Evolutionary conservation across 2,329 filamentous ascomycete genomes (phyloP).

Genomic region (Exutisphaerella laricina): DNA sequence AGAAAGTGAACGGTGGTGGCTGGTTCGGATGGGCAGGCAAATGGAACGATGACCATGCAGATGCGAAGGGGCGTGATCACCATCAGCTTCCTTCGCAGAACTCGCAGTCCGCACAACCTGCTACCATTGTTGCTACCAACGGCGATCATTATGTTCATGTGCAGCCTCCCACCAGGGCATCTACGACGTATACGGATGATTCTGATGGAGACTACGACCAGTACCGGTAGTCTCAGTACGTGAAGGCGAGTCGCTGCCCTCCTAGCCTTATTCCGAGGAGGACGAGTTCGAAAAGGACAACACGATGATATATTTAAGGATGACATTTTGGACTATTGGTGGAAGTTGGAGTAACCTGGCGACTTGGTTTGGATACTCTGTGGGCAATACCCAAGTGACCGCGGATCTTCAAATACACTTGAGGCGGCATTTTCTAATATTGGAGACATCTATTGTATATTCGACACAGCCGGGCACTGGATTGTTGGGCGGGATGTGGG

Average conservation of each 20-base stretch:
- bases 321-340: neutral
- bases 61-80: slow-evolving; percentile 6
- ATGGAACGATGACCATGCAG: slow-evolving; percentile 15
- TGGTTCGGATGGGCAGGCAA: slow-evolving; percentile 25
- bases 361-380: too few relatives aligned
- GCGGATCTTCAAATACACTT: too few relatives aligned
- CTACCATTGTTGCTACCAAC: slow-evolving; percentile 7
- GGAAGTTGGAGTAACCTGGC: too few relatives aligned
- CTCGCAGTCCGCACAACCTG: slow-evolving; percentile 3
- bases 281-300: neutral
- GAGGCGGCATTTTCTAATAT: too few relatives aligned
- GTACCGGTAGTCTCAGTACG: slow-evolving; percentile 21
- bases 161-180: neutral
- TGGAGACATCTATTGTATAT: too few relatives aligned
- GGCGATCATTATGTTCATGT: slow-evolving; percentile 10
- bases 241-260: neutral
- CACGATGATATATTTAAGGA: neutral
- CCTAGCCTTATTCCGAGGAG: neutral
- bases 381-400: too few relatives aligned
- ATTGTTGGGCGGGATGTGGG: too few relatives aligned
- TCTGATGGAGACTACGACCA: slow-evolving; percentile 23
- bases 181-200: slow-evolving; percentile 6
- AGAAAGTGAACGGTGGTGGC: slow-evolving; percentile 16
- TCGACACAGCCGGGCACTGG: too few relatives aligned
- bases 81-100: neutral